Evolutionary conservation across 2,329 filamentous ascomycete genomes (phyloP), one percentile per base, ranked within the genome.

Genomic region (Capronia americana): DNA sequence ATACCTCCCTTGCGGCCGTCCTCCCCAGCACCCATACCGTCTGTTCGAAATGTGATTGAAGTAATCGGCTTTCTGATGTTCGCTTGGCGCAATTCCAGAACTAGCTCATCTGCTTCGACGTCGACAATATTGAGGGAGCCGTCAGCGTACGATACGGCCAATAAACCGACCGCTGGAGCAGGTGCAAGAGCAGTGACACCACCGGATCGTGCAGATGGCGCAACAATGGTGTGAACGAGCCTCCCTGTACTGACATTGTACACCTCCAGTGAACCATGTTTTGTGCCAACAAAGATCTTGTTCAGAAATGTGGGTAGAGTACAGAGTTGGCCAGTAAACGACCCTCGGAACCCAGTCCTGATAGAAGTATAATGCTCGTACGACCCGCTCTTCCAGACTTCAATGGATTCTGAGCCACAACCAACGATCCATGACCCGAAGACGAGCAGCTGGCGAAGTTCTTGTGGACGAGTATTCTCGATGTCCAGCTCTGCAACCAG

Each of bases 181-280:
- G 94, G 90, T 71, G 96, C 88, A 58, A 99, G 82, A 50, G 92
- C 92, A 5, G 92, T 96, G n/a, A 98, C 91, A 14, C 90, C 84
- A 55, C 93, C 94, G 72, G 87, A 90, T 60, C 88, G 85, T 2
- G 89, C 83, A 8, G 86, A 86, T 0, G 91, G 89, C 0, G 95
- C 91, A 14, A 95, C 82, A 59, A 99, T 89, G 1, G 93, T 96
- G 78, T 97, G 96, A 30, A 99, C 87, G 61, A 97, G 84, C 77
- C 96, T 97, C 56, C 85, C 93, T 3, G 92, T 97, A 76, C 91
- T 96, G 67, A 99, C 83, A 75, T 99, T 99, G 94, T 95, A 99
- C 58, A 99, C 96, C 75, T 99, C 95, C 8, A 97, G 89, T 77
- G 89, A 90, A 6, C 95, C 95, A 77, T 99, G 93, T 69, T 86